Evolutionary conservation across 2,329 filamentous ascomycete genomes (phyloP).

Genomic region (Xylariaceae sp.): DNA sequence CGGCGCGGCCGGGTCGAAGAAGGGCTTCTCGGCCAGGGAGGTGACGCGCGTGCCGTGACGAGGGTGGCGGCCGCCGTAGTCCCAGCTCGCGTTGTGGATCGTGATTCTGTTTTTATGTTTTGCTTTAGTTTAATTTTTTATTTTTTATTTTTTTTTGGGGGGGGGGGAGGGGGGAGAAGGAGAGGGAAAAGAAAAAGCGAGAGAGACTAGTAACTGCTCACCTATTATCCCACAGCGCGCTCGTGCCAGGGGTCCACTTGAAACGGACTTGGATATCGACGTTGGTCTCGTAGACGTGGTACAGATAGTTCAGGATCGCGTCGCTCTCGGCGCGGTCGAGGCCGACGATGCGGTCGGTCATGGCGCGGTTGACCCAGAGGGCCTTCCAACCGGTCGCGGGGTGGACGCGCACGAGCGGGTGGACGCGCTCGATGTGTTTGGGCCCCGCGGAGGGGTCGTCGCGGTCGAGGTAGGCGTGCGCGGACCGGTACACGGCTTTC

Average conservation of each 20-base stretch:
- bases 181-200: too few species aligned
- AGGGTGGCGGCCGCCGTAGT: slow-evolving; percentile 62
- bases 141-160: too few species aligned
- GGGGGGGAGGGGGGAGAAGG: too few species aligned
- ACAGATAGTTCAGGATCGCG: slow-evolving; percentile 60
- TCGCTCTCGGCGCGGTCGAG: slow-evolving; percentile 66
- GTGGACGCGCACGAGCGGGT: slow-evolving; percentile 65
- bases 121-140: slow-evolving; percentile 1
- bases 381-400: slow-evolving; percentile 71
- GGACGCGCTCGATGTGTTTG: slow-evolving; percentile 59
- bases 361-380: slow-evolving; percentile 64
- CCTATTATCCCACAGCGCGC: slow-evolving; percentile 67
- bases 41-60: slow-evolving; percentile 70
- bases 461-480: slow-evolving; percentile 63
- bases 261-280: slow-evolving; percentile 69
- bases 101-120: slow-evolving; percentile 47
- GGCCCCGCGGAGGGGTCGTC: slow-evolving; percentile 56
- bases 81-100: slow-evolving; percentile 70
- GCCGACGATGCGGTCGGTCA: slow-evolving; percentile 64
- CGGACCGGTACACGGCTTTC: slow-evolving; percentile 58
- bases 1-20: slow-evolving; percentile 58
- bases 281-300: slow-evolving; percentile 62
- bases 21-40: slow-evolving; percentile 64
- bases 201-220: slow-evolving; percentile 33
- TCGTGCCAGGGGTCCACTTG: slow-evolving; percentile 62